A percentile compares a stretch with the other conserved stretches of the same genome.
Conservation (phyloP, 1,284 basidiomycete species). For the Ustilago curta region DNA sequence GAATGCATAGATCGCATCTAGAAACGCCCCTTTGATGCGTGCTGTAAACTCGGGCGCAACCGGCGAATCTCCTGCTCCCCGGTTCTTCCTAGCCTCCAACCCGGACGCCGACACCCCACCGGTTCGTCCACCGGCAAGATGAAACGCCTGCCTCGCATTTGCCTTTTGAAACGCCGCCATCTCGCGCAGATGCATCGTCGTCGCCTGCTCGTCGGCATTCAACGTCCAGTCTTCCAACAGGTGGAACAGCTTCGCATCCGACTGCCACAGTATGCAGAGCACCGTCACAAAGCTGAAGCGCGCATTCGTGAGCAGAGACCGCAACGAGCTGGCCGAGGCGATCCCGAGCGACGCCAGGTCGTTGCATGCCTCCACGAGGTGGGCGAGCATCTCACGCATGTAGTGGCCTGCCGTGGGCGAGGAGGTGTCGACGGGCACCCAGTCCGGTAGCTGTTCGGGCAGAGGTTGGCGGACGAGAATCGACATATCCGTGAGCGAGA, state of each 20-base stretch:
- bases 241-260: slow-evolving; percentile 86
- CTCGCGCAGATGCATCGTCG: slow-evolving; percentile 76
- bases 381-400: slow-evolving; percentile 81
- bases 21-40: slow-evolving; percentile 86
- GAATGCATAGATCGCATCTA: slow-evolving; percentile 88
- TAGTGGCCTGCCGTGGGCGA: slow-evolving; percentile 86
- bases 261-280: slow-evolving; percentile 82
- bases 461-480: slow-evolving; percentile 75
- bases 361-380: slow-evolving; percentile 85
- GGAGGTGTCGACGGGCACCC: slow-evolving; percentile 81
- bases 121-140: slow-evolving; percentile 81
- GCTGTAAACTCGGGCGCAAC: slow-evolving; percentile 61
- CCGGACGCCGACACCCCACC: slow-evolving; percentile 14
- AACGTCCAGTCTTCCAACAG: slow-evolving; percentile 86
- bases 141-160: slow-evolving; percentile 82
- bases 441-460: slow-evolving; percentile 73
- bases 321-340: slow-evolving; percentile 73
- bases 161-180: slow-evolving; percentile 87
- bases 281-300: slow-evolving; percentile 90
- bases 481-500: slow-evolving; percentile 78
- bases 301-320: slow-evolving; percentile 81
- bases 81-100: slow-evolving; percentile 26
- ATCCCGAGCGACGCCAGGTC: slow-evolving; percentile 87
- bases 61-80: slow-evolving; percentile 20
- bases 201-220: slow-evolving; percentile 72